phyloP scores from a whole-genome alignment of 495 filamentous ascomycete species.

The Elasticomyces elasticus region DNA sequence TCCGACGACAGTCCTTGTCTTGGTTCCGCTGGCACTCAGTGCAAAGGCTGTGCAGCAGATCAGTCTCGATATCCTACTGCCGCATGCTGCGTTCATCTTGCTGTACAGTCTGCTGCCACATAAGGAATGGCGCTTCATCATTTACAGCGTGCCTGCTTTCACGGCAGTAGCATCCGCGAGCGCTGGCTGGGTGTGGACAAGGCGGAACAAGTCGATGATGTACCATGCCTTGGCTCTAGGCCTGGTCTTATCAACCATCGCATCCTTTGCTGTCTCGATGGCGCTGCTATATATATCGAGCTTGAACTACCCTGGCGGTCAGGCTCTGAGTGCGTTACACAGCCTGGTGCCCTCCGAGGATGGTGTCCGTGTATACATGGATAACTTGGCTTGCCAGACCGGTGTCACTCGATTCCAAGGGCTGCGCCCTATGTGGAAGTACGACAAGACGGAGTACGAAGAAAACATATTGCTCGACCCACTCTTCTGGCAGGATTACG shows the following conservation, averaged over 20 bases:
- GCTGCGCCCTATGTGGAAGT: conserved; percentile 37
- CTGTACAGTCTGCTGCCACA: conserved; percentile 82
- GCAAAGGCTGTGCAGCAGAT: conserved; percentile 40
- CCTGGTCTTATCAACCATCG: conserved; percentile 48
- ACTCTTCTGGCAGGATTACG: conserved; percentile 70
- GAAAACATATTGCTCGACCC: conserved; percentile 44
- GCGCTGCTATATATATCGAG: conserved; percentile 51
- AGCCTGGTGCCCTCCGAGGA: background rate
- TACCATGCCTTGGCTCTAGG: conserved; percentile 48
- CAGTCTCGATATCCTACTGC: conserved; percentile 49
- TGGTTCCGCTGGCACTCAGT: conserved; percentile 55
- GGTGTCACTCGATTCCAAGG: conserved; percentile 83
- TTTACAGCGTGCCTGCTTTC: conserved; percentile 73
- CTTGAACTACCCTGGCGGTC: conserved; percentile 35
- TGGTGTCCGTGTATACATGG: conserved; percentile 54
- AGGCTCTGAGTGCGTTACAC: conserved; percentile 27
- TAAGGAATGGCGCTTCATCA: conserved; percentile 93
- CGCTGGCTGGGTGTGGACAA: conserved; percentile 63
- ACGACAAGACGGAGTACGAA: conserved; percentile 59
- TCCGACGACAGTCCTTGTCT: conserved; percentile 51
- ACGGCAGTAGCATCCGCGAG: conserved; percentile 69
- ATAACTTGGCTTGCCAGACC: conserved; percentile 85
- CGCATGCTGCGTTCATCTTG: conserved; percentile 59
- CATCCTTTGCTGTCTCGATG: conserved; percentile 48
- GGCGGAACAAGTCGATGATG: conserved; percentile 47